phyloP scores from a whole-genome alignment of 2,329 filamentous ascomycete species.

The Tolypocladium inflatum region DNA sequence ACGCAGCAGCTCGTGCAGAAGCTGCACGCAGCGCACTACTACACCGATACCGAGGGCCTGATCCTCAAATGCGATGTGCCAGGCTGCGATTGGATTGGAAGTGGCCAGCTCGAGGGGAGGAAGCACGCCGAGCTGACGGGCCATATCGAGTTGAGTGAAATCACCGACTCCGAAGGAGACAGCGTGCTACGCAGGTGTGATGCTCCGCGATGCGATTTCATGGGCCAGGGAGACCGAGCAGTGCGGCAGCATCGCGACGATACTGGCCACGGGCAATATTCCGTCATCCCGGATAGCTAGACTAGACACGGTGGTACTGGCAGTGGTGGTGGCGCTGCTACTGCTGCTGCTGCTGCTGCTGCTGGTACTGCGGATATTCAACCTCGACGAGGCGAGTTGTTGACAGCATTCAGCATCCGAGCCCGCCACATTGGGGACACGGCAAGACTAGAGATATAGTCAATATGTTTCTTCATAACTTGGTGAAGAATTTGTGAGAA shows the following conservation, averaged over 20 bases:
- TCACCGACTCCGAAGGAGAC: slow-evolving; percentile 75
- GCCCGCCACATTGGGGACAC: background rate
- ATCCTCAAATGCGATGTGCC: slow-evolving; percentile 62
- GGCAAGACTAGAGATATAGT: background rate
- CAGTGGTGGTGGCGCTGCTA: background rate
- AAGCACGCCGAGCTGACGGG: slow-evolving; percentile 53
- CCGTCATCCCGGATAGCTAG: slow-evolving; percentile 21
- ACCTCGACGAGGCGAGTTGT: background rate
- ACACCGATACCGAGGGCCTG: slow-evolving; percentile 77
- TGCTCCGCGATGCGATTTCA: slow-evolving; percentile 47
- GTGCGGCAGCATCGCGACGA: slow-evolving; percentile 48
- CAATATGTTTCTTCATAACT: no score
- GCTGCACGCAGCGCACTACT: slow-evolving; percentile 67
- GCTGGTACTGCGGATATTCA: background rate
- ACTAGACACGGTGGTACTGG: background rate
- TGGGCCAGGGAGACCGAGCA: slow-evolving; percentile 54
- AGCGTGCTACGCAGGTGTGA: slow-evolving; percentile 72
- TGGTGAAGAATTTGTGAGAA: no score
- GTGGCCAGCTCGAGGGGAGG: slow-evolving; percentile 53
- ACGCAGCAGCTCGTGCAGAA: slow-evolving; percentile 56
- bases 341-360: background rate
- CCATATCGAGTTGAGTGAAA: slow-evolving; percentile 48
- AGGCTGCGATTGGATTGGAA: slow-evolving; percentile 56
- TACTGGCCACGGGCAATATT: slow-evolving; percentile 45
- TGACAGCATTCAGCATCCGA: background rate